These are phyloP conservation scores for Euphorbia lathyris DNA, from an alignment of 345 rosid genomes.

Conservation along the genomic window DNA sequence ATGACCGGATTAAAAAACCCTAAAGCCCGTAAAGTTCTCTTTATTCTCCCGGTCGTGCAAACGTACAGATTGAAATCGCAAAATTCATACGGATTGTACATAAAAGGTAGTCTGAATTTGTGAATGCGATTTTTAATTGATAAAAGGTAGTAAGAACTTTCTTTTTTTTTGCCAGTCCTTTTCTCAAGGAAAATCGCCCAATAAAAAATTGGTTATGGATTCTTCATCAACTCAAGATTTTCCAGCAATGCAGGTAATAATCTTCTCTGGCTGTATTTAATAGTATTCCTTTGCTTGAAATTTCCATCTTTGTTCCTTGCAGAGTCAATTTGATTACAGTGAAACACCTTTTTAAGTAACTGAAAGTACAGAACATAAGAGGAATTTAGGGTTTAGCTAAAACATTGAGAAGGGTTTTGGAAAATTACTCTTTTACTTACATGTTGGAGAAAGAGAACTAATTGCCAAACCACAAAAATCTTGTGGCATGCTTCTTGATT, in stretches of 20 bases:
- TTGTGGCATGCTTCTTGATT: no score
- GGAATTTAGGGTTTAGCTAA: not conserved
- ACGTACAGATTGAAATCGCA: no score
- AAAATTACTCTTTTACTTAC: not conserved
- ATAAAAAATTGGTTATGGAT: conserved; percentile 17
- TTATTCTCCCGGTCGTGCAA: no score
- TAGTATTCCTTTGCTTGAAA: not conserved
- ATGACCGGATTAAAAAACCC: no score
- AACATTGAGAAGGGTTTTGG: not conserved
- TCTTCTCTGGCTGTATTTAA: not conserved
- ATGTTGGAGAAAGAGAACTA: not conserved
- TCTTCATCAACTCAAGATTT: conserved; percentile 27
- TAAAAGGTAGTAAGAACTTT: no score
- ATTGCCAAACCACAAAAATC: not conserved
- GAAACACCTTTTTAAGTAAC: not conserved
- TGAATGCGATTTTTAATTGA: no score
- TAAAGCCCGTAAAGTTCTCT: no score
- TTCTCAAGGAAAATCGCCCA: not conserved
- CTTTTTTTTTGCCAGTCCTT: not conserved
- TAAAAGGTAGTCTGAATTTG: not conserved
- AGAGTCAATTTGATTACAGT: not conserved
- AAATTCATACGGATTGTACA: not conserved
- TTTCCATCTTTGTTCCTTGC: not conserved
- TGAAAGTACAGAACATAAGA: not conserved
- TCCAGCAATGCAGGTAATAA: conserved; percentile 29